phyloP scores from a whole-genome alignment of 2,329 filamentous ascomycete genomes.

The Volutella citrinella region DNA sequence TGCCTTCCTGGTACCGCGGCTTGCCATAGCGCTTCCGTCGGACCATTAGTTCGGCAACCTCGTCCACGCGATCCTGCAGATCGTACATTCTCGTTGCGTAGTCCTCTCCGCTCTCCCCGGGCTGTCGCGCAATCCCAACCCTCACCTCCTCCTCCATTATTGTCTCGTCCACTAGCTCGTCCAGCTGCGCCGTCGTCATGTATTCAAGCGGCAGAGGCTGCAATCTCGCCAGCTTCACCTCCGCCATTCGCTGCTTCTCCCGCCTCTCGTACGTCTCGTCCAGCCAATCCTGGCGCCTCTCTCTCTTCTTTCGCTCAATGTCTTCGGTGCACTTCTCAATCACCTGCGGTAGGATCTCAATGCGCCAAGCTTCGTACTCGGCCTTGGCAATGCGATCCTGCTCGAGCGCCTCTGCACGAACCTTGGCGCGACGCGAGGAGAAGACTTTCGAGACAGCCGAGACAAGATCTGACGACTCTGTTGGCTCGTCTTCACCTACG shows the following conservation, averaged over 20 bases:
- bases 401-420: no score
- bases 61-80: conserved; percentile 14
- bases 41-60: conserved; percentile 5
- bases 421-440: no score
- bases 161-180: conserved; percentile 2
- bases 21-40: conserved; percentile 7
- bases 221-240: no score
- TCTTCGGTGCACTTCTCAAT: no score
- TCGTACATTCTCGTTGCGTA: conserved; percentile 7
- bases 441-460: no score
- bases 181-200: conserved; percentile 1
- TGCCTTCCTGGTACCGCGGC: conserved; percentile 27
- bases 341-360: no score
- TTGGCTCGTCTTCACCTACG: no score
- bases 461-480: no score
- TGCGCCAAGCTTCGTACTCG: no score
- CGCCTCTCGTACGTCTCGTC: background rate
- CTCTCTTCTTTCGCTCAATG: background rate
- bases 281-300: no score
- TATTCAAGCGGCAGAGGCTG: no score
- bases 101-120: conserved; percentile 1
- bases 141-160: conserved; percentile 2
- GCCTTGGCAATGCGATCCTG: no score
- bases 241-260: background rate
- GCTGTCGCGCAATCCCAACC: background rate